phyloP scores from a whole-genome alignment of 208 protist genomes.

The Leishmania aethiopica region DNA sequence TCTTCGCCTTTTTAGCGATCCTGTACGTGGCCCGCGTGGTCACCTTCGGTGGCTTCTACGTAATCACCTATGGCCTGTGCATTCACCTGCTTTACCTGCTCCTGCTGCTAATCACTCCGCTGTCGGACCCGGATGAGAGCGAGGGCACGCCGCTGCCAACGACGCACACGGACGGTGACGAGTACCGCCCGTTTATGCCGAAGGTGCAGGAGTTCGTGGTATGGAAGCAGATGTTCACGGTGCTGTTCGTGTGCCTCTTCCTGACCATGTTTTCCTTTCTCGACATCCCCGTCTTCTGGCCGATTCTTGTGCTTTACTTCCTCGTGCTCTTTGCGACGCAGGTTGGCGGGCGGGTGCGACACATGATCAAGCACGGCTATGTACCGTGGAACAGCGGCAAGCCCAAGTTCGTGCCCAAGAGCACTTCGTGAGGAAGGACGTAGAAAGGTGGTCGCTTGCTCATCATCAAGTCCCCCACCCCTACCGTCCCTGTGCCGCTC shows the following conservation, averaged over 20 bases:
- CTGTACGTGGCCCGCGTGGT: conserved; percentile 82
- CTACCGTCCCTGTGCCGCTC: no score
- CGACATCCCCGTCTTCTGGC: conserved; percentile 98
- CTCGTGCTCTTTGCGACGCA: conserved; percentile 93
- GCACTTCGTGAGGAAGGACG: conserved; percentile 8
- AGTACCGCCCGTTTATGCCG: conserved; percentile 96
- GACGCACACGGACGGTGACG: conserved; percentile 56
- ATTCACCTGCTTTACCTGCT: conserved; percentile 97
- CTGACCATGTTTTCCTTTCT: conserved; percentile 94
- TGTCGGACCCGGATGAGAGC: conserved; percentile 86
- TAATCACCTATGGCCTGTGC: conserved; percentile 96
- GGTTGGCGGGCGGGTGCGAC: conserved; percentile 95
- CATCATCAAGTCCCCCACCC: not conserved
- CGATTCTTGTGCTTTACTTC: conserved; percentile 98
- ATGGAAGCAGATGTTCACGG: conserved; percentile 92
- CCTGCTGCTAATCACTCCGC: conserved; percentile 96
- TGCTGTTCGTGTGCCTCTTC: conserved; percentile 85
- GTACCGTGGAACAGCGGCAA: conserved; percentile 88
- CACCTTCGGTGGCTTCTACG: conserved; percentile 91
- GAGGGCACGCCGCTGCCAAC: conserved; percentile 67
- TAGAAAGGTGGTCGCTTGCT: not conserved
- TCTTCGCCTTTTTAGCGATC: conserved; percentile 69
- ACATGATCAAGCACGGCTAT: conserved; percentile 98
- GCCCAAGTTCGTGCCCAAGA: conserved; percentile 86
- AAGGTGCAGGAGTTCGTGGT: conserved; percentile 97